Conservation (phyloP, 805 yeast genomes). For the Metschnikowia similis region DNA sequence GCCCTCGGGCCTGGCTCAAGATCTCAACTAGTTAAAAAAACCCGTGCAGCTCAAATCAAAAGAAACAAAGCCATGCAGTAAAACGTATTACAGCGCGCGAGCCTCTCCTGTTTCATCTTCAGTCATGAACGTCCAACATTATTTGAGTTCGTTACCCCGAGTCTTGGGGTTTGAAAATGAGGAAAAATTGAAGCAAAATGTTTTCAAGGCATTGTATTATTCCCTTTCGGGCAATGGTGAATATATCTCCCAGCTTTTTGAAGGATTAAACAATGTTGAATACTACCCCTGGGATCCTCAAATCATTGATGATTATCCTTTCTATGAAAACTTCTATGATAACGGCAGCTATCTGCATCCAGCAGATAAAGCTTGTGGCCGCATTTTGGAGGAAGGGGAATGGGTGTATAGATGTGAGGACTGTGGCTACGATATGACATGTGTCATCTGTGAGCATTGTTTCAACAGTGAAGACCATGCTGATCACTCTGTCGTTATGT, state of each 20-base stretch:
- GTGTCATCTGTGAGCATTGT: conserved; percentile 72
- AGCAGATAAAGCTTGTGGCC: conserved; percentile 64
- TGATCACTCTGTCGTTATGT: conserved; percentile 59
- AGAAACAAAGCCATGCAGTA: too few relatives aligned
- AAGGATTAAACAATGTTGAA: background rate
- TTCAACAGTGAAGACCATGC: conserved; percentile 66
- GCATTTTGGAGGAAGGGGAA: conserved; percentile 55
- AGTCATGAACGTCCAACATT: background rate
- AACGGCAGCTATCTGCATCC: conserved; percentile 37
- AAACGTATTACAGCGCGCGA: background rate
- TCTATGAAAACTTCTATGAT: conserved; percentile 4
- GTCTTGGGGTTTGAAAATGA: conserved; percentile 5
- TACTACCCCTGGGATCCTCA: conserved; percentile 6
- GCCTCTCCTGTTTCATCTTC: background rate
- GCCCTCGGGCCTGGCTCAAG: background rate
- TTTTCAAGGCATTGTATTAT: conserved; percentile 28
- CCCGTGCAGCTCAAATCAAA: background rate
- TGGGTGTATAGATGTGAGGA: conserved; percentile 70
- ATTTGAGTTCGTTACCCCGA: conserved; percentile 11
- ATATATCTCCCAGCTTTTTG: conserved; percentile 12
- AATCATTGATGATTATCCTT: conserved; percentile 1
- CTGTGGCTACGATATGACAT: conserved; percentile 74
- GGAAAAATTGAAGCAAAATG: conserved; percentile 10
- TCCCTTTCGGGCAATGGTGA: conserved; percentile 19
- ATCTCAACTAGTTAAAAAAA: background rate